A percentile compares a stretch with the other conserved stretches of the same genome.
Evolutionary conservation across 768 basidiomycete genomes (phyloP).

Genomic region (Mycena vitilis): DNA sequence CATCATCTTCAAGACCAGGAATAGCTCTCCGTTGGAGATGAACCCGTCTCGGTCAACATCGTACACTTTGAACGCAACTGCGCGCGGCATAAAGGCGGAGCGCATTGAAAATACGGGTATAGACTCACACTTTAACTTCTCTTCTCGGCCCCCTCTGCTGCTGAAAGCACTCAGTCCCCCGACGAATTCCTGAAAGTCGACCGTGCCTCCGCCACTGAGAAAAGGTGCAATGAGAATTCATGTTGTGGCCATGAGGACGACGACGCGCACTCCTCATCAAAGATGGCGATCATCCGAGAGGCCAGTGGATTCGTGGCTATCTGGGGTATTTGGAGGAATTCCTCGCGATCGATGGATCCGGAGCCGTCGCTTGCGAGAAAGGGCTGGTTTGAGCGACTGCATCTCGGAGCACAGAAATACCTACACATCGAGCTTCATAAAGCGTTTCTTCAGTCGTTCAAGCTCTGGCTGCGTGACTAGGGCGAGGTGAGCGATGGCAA

Average conservation of each 20-base stretch:
- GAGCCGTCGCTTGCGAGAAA: slow-evolving; percentile 81
- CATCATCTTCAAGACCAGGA: slow-evolving; percentile 99
- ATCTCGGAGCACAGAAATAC: slow-evolving; percentile 31
- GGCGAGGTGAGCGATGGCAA: background rate
- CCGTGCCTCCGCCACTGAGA: slow-evolving; percentile 93
- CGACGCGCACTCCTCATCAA: slow-evolving; percentile 93
- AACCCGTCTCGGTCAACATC: slow-evolving; percentile 98
- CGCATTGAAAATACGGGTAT: background rate
- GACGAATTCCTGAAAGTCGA: slow-evolving; percentile 99
- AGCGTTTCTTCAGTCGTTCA: slow-evolving; percentile 96
- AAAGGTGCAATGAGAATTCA: slow-evolving; percentile 8
- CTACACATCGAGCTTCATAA: slow-evolving; percentile 98
- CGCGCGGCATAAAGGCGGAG: slow-evolving; percentile 17
- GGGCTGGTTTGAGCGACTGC: slow-evolving; percentile 7
- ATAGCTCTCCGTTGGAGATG: slow-evolving; percentile 98
- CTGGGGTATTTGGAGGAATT: slow-evolving; percentile 98
- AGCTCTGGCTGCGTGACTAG: slow-evolving; percentile 95
- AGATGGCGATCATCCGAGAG: slow-evolving; percentile 98
- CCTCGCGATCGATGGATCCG: slow-evolving; percentile 97
- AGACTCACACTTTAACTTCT: slow-evolving; percentile 91
- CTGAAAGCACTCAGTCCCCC: slow-evolving; percentile 98
- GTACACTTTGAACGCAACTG: slow-evolving; percentile 99
- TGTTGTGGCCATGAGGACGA: slow-evolving; percentile 7
- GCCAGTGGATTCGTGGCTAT: slow-evolving; percentile 98
- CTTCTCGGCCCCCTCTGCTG: slow-evolving; percentile 95